Evolutionary conservation across 352 stramenopile species (phyloP).

Genomic region (Globisporangium polare): DNA sequence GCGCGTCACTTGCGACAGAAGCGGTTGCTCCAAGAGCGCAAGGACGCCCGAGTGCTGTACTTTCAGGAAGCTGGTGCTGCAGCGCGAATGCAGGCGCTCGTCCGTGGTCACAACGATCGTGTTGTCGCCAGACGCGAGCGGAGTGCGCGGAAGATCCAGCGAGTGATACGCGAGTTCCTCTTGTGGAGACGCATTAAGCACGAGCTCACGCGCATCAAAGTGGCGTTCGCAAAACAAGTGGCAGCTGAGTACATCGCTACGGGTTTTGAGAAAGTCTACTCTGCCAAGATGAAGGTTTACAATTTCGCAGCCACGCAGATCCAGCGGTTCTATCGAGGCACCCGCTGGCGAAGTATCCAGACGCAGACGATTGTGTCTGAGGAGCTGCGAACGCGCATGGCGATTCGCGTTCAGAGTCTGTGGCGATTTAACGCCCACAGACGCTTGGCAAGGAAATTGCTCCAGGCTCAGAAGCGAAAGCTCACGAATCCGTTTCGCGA

Average conservation of each 20-base stretch:
- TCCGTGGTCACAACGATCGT: constrained; percentile 41
- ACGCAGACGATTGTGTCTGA: constrained; percentile 28
- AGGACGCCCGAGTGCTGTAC: constrained; percentile 18
- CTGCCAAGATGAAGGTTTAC: constrained; percentile 25
- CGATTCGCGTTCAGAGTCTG: constrained; percentile 44
- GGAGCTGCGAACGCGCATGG: constrained; percentile 51
- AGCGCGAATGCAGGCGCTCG: constrained; percentile 44
- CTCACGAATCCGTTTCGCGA: constrained; percentile 48
- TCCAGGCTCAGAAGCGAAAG: constrained; percentile 46
- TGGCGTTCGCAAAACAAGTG: constrained; percentile 19
- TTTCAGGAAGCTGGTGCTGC: constrained; percentile 29
- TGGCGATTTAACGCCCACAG: constrained; percentile 58
- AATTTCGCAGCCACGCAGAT: constrained; percentile 48
- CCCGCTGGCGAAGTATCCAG: constrained; percentile 27
- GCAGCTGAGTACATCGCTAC: constrained; percentile 22
- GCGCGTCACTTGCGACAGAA: constrained; percentile 32
- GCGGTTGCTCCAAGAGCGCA: constrained; percentile 14
- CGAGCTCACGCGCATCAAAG: constrained; percentile 33
- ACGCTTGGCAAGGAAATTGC: constrained; percentile 38
- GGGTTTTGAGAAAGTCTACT: constrained; percentile 22
- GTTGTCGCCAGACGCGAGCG: constrained; percentile 33
- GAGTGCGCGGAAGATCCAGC: constrained; percentile 45
- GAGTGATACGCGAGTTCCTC: constrained; percentile 31
- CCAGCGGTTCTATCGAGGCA: constrained; percentile 51
- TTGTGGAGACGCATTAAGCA: constrained; percentile 32